Conservation (phyloP, 768 basidiomycete species). For the Tricholoma matsutake region DNA sequence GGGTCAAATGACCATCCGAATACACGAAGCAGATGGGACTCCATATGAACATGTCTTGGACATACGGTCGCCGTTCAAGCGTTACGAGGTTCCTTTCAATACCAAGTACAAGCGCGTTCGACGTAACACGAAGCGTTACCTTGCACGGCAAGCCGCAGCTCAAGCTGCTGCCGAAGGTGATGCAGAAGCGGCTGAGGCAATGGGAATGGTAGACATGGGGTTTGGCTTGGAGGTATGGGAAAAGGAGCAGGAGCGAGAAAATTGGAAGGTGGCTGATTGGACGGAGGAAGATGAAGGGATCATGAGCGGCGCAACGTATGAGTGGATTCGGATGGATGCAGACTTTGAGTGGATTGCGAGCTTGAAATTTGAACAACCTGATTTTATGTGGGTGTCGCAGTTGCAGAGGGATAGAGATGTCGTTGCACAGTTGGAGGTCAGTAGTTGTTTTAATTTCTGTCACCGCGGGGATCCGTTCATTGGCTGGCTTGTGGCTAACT, state of each 20-base stretch:
- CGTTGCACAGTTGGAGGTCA: conserved; percentile 92
- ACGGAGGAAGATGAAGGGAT: conserved; percentile 91
- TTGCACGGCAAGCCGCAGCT: conserved; percentile 88
- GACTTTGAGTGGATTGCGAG: conserved; percentile 99
- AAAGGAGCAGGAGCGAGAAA: conserved; percentile 86
- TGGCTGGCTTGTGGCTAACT: not conserved
- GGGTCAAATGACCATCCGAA: conserved; percentile 98
- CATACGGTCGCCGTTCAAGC: conserved; percentile 81
- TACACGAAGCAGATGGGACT: conserved; percentile 98
- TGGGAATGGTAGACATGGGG: conserved; percentile 91
- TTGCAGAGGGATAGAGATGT: conserved; percentile 95
- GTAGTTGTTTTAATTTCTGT: conserved; percentile 19
- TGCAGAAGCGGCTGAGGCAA: conserved; percentile 87
- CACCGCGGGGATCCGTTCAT: not conserved
- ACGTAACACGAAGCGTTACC: conserved; percentile 92
- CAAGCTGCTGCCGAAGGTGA: conserved; percentile 93
- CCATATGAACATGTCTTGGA: conserved; percentile 98
- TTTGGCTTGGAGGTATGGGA: conserved; percentile 96
- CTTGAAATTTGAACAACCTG: conserved; percentile 90
- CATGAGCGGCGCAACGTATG: conserved; percentile 96
- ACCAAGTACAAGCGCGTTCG: conserved; percentile 98
- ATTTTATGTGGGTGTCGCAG: conserved; percentile 99
- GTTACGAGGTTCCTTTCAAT: conserved; percentile 98
- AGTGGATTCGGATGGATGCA: conserved; percentile 99
- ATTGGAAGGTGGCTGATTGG: conserved; percentile 98